Base-by-base conservation (phyloP, 2,329 filamentous ascomycete species). In the Pyrenophora seminiperda region DNA sequence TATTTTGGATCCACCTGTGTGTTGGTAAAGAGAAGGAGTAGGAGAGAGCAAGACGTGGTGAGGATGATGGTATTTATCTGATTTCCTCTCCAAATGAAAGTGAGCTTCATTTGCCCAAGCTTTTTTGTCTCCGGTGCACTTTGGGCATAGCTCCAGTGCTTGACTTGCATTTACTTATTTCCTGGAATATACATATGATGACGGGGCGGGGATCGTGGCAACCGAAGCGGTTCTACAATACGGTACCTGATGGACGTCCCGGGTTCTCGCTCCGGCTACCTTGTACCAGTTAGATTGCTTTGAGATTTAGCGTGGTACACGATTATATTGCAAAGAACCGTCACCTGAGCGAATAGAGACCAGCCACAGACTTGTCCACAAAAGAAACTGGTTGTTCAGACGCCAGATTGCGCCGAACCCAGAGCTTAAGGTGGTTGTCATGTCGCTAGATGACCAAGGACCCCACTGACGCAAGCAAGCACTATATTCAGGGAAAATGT, bases 211-310 rank as follows among this genome's bases (percentile, higher is more conserved):
- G 32, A 32, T 41, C 51, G 57, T 40, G 41, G 32, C 34, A 37
- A 31, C 24, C 27, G 47, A 22, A 48, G 41, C 56, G 50, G 47
- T 31, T 54, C 52, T 50, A 58, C 11, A 34, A 17, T 37, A n/a
- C n/a, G n/a, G 33, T 30, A 38, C 38, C 6, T 27, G 15, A 32
- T 29, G 32, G 40, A 4, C 24, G n/a, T n/a, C 20, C 17, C 44
- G 40, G 38, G 22, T 43, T 24, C 2, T 22, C 20, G 10, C 33
- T 39, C 43, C 38, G 49, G 14, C 31, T 11, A 30, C 7, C 10
- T 31, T 48, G 49, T 52, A 14, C 44, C 44, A 48, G 18, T 52
- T 52, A 48, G 44, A 52, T 52, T 52, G 10, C 37, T 11, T 43
- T 11, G 19, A 47, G n/a, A 52, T 52, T 48, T 48, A 43, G 49